Evolutionary conservation across 257 asterid species (phyloP).

Genomic region (Jaltomata sinuosa): DNA sequence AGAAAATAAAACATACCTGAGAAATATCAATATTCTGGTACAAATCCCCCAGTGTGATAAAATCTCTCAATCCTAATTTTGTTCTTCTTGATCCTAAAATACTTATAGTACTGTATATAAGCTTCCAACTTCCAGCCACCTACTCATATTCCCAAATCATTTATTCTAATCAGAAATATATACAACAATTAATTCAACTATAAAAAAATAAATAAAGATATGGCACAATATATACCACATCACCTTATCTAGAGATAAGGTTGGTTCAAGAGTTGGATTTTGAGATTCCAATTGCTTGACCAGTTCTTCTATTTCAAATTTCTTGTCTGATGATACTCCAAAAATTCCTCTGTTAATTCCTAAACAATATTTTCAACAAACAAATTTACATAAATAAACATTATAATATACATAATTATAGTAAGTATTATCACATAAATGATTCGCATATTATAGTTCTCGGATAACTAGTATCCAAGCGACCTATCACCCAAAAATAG

Average conservation of each 20-base stretch:
- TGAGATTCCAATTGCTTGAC: conserved; percentile 61
- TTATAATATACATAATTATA: too few species aligned
- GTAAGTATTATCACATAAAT: too few species aligned
- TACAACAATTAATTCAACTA: neutral
- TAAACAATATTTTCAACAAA: conserved; percentile 3
- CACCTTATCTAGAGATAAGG: conserved; percentile 63
- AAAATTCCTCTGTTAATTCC: conserved; percentile 87
- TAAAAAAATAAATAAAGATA: neutral
- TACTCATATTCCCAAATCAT: conserved; percentile 5
- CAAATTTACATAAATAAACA: neutral
- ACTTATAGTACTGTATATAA: conserved; percentile 72
- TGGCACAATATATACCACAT: neutral
- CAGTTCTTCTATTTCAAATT: conserved; percentile 43
- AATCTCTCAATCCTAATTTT: conserved; percentile 83
- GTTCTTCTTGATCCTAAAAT: conserved; percentile 84
- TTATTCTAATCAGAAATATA: neutral
- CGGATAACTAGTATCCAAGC: too few species aligned
- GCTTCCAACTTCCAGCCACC: conserved; percentile 87
- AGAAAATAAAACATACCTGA: conserved; percentile 38
- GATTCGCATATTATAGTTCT: too few species aligned
- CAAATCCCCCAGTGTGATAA: conserved; percentile 64
- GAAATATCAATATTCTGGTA: conserved; percentile 47
- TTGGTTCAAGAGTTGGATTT: conserved; percentile 78
- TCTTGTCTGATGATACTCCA: conserved; percentile 58
- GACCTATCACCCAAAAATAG: too few species aligned